phyloP scores from a whole-genome alignment of 2,329 filamentous ascomycete genomes.

The Sporothrix pallida region DNA sequence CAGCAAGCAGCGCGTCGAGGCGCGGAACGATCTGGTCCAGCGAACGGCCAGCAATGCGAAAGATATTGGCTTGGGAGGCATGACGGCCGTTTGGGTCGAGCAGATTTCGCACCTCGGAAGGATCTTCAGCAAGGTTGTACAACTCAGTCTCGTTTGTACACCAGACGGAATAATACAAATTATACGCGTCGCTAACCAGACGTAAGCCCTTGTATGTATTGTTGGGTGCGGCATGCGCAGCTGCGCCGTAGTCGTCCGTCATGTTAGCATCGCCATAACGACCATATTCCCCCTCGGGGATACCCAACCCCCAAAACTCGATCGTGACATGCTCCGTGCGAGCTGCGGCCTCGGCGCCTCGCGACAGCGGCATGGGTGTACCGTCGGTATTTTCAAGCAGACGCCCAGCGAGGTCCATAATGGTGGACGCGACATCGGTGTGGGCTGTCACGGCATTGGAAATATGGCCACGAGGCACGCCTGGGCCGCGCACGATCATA shows the following conservation, averaged over 20 bases:
- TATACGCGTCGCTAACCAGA: conserved; percentile 59
- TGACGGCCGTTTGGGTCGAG: conserved; percentile 34
- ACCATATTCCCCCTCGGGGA: conserved; percentile 45
- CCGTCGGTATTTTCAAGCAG: conserved; percentile 60
- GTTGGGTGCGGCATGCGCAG: conserved; percentile 39
- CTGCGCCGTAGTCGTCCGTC: conserved; percentile 11
- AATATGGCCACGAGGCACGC: conserved; percentile 51
- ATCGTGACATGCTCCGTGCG: conserved; percentile 62
- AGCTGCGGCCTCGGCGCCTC: conserved; percentile 37
- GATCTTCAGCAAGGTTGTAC: conserved; percentile 59
- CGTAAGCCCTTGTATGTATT: conserved; percentile 67
- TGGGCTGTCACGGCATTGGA: conserved; percentile 59
- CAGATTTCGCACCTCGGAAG: conserved; percentile 57
- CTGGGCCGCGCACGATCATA: conserved; percentile 64
- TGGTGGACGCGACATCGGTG: conserved; percentile 65
- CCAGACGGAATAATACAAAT: conserved; percentile 70
- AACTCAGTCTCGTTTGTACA: conserved; percentile 70
- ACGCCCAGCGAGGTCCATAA: conserved; percentile 53
- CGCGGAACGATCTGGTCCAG: conserved; percentile 51
- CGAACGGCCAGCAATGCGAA: conserved; percentile 43
- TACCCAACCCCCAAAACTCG: conserved; percentile 59
- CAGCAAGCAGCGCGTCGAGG: conserved; percentile 63
- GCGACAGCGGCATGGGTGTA: conserved; percentile 51
- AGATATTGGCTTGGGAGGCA: conserved; percentile 1
- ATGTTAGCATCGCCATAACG: conserved; percentile 32